Percentiles rank a stretch among this genome's conserved stretches.
Conservation (phyloP, 345 rosid genomes). For the Nasturtium officinale region DNA sequence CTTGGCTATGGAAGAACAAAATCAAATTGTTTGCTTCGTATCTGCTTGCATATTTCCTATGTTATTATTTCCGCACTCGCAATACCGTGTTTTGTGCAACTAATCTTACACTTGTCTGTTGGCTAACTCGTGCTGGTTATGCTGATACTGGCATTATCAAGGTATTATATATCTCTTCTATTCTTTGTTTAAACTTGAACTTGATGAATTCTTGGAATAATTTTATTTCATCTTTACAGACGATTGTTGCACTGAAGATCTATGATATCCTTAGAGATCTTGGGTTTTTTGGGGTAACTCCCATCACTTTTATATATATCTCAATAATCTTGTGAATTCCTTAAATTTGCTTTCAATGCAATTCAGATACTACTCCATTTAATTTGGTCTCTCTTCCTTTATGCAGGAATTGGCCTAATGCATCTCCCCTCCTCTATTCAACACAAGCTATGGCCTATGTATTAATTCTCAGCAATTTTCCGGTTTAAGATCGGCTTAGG, state of each 20-base stretch:
- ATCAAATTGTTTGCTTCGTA: not conserved
- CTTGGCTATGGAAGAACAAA: not conserved
- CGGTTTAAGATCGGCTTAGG: no score
- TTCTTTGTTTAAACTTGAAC: not conserved
- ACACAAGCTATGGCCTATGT: no score
- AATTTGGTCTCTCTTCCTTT: no score
- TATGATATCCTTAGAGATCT: not conserved
- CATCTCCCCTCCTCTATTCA: no score
- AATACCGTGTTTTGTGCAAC: not conserved
- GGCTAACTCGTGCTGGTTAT: not conserved
- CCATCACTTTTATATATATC: no score
- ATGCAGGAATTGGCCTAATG: no score
- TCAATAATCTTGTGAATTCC: no score
- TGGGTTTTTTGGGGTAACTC: no score
- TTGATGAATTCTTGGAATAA: not conserved
- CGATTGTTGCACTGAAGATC: not conserved
- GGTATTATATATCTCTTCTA: not conserved
- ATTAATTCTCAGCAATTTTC: no score
- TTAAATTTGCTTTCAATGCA: no score
- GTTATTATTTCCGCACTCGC: not conserved
- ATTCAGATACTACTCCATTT: no score
- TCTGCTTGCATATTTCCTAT: not conserved
- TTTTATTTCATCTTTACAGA: not conserved
- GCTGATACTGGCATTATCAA: not conserved
- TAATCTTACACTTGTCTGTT: not conserved